Evolutionary conservation across 2,329 filamentous ascomycete genomes (phyloP).

Genomic region (Diplodia sapinea): DNA sequence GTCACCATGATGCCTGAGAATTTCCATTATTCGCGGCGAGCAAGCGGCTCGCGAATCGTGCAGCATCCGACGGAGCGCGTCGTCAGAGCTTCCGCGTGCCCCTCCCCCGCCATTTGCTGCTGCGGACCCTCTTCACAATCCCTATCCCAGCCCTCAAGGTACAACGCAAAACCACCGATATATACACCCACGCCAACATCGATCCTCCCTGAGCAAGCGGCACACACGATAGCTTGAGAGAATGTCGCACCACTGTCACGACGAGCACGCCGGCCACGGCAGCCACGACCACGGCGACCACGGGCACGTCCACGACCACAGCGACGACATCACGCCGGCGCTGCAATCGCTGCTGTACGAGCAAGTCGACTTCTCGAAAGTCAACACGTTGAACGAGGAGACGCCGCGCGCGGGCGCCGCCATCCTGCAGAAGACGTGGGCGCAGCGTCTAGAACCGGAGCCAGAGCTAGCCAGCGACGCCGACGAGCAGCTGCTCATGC

Average conservation of each 20-base stretch:
- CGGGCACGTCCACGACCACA: constrained; percentile 77
- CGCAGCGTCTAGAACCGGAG: constrained; percentile 71
- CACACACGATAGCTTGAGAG: background rate
- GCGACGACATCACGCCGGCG: constrained; percentile 88
- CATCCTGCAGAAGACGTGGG: constrained; percentile 90
- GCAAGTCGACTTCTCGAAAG: constrained; percentile 85
- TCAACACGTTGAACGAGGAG: constrained; percentile 85
- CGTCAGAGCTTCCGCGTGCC: constrained; percentile 15
- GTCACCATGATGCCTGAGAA: constrained; percentile 9
- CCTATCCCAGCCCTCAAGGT: background rate
- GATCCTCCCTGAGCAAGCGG: background rate
- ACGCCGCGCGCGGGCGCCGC: constrained; percentile 69
- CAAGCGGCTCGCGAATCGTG: background rate
- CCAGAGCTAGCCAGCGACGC: constrained; percentile 84
- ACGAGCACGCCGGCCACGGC: constrained; percentile 57
- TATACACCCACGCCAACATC: background rate
- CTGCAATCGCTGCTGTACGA: constrained; percentile 90
- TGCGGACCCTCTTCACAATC: background rate
- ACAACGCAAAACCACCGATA: constrained; percentile 1
- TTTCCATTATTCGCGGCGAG: background rate
- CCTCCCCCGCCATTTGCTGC: constrained; percentile 25
- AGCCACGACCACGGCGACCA: constrained; percentile 55
- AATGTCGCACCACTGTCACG: constrained; percentile 45
- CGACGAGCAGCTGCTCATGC: constrained; percentile 93
- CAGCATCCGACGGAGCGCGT: constrained; percentile 2